phyloP scores from a whole-genome alignment of 495 filamentous ascomycete species.

The Aspergillus nidulans region DNA sequence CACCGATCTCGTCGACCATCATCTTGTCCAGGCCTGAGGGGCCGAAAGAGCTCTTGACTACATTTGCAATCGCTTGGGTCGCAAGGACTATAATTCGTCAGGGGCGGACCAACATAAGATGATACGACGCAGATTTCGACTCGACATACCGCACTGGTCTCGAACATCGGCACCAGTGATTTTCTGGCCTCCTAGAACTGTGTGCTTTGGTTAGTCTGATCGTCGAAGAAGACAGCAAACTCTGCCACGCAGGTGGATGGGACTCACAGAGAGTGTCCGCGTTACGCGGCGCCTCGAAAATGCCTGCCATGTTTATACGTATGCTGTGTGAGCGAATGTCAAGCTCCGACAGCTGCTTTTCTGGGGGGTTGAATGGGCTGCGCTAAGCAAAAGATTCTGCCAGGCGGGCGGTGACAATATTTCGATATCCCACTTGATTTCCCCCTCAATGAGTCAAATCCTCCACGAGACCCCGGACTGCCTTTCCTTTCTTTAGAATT shows the following conservation, averaged over 20 bases:
- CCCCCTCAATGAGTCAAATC: slow-evolving; percentile 9
- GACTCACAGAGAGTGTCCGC: slow-evolving; percentile 75
- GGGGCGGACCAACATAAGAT: neutral
- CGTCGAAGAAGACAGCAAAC: slow-evolving; percentile 10
- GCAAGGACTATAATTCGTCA: slow-evolving; percentile 64
- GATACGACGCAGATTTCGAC: neutral
- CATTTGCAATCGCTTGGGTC: slow-evolving; percentile 95
- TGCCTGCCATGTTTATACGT: slow-evolving; percentile 64
- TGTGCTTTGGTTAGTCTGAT: slow-evolving; percentile 28
- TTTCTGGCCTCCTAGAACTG: slow-evolving; percentile 88
- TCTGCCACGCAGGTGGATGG: neutral
- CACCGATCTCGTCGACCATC: slow-evolving; percentile 99
- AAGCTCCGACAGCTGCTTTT: slow-evolving; percentile 30
- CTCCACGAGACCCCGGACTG: slow-evolving; percentile 13
- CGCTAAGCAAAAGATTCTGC: slow-evolving; percentile 46
- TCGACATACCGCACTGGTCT: slow-evolving; percentile 81
- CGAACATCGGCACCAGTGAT: slow-evolving; percentile 92
- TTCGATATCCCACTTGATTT: slow-evolving; percentile 40
- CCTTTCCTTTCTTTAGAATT: slow-evolving; percentile 10
- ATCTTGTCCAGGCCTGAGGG: slow-evolving; percentile 98
- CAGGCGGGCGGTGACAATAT: slow-evolving; percentile 37
- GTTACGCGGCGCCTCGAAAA: slow-evolving; percentile 86
- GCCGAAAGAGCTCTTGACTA: slow-evolving; percentile 97
- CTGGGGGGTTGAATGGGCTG: neutral
- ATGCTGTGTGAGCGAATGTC: slow-evolving; percentile 9